Percentiles rank a stretch among this genome's conserved stretches.
phyloP scores from a whole-genome alignment of 2,329 filamentous ascomycete genomes.

The Beauveria sp. region DNA sequence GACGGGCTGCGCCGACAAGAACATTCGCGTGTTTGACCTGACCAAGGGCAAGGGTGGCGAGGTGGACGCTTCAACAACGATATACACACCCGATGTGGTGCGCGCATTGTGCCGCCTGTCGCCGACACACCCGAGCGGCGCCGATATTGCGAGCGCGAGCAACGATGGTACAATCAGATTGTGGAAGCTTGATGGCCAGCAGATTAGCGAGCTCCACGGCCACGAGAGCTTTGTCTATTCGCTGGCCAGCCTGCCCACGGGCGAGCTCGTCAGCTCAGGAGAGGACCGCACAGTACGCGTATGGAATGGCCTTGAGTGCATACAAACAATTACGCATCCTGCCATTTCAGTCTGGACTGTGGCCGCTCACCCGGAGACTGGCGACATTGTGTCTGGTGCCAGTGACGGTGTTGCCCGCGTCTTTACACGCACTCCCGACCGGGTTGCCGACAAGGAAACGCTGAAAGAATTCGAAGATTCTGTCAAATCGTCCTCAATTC shows the following conservation, averaged over 20 bases:
- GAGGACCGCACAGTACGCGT: slow-evolving; percentile 91
- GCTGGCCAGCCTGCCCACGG: slow-evolving; percentile 66
- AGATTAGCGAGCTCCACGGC: slow-evolving; percentile 70
- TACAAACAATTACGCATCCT: slow-evolving; percentile 94
- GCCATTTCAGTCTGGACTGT: slow-evolving; percentile 96
- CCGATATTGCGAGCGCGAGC: slow-evolving; percentile 88
- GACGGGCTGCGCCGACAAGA: slow-evolving; percentile 87
- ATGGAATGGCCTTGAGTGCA: slow-evolving; percentile 75
- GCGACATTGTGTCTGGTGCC: slow-evolving; percentile 88
- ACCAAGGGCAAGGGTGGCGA: slow-evolving; percentile 49
- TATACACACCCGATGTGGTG: slow-evolving; percentile 71
- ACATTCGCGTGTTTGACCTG: slow-evolving; percentile 76
- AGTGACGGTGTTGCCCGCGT: slow-evolving; percentile 82
- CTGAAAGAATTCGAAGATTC: slow-evolving; percentile 72
- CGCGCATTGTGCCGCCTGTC: slow-evolving; percentile 83
- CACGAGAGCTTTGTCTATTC: slow-evolving; percentile 96
- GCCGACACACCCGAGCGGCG: slow-evolving; percentile 65
- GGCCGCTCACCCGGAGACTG: slow-evolving; percentile 70
- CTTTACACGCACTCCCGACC: slow-evolving; percentile 66
- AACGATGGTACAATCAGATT: slow-evolving; percentile 86
- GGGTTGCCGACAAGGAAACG: slow-evolving; percentile 60
- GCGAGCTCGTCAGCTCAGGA: slow-evolving; percentile 82
- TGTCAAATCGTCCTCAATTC: slow-evolving; percentile 77
- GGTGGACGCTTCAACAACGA: slow-evolving; percentile 44
- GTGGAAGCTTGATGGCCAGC: slow-evolving; percentile 74